Base-by-base conservation (phyloP, 192 early-diverging fungal genomes). In the Lobosporangium transversale region DNA sequence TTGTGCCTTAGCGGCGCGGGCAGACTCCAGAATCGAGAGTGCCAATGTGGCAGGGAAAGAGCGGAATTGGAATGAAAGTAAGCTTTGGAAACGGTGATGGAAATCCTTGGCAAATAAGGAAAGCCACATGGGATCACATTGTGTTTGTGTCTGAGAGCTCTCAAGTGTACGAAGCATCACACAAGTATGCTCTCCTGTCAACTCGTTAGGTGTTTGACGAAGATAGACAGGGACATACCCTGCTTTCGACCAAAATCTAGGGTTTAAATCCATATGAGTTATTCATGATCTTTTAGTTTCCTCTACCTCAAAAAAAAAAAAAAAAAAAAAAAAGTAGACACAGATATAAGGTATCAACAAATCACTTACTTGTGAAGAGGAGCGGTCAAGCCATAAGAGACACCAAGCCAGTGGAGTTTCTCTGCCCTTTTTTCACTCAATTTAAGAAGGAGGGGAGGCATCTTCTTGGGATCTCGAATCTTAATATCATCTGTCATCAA, bases 161-260 rank as follows among this genome's bases (percentile, higher is more conserved):
- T 85, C 68, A 26, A 99, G 82, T 4, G 89, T 89, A 59, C 92
- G 93, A 36, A 99, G 85, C 96, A 99, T 97, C 10, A 99, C 93
- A 69, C 95, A 97, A 8, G 98, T 96, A 70, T 98, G 94, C 78
- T 99, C 98, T 58, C 98, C 98, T 2, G 98, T 99, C 31, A 99
- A 80, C 12, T 97, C 96, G 68, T 99, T 99, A 65, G 91, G 79
- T 10, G 98, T 99, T 76, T 99, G 98, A 31, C 98, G 93, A 54
- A 98, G 73, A 70, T 99, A 99, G 48, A 99, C 90, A 14, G 98
- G 98, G 26, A 88, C 85, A 73, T 92, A 99, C 9, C 92, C 94
- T 12, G 87, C 79, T 43, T 92, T 88, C 68, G 95, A 96, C 98
- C 98, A 99, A 79, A 99, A 99, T 32, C 67, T 69, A 59, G 6